A percentile compares a stretch with the other conserved stretches of the same genome.
Evolutionary conservation across 495 filamentous ascomycete genomes (phyloP).

Genomic region (Aspergillus indologenus): DNA sequence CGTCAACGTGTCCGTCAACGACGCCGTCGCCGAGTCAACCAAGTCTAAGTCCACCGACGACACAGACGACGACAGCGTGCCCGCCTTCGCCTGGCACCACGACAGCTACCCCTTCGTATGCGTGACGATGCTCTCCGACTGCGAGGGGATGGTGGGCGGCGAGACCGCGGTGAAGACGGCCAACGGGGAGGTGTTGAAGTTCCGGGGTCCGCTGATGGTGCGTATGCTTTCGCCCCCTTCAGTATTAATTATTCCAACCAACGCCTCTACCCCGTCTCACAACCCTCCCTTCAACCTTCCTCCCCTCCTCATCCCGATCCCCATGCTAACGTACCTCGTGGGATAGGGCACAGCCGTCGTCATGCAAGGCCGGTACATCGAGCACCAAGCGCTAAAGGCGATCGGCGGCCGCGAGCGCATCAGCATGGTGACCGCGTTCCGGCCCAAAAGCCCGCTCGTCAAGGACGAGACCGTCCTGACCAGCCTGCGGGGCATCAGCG

Average conservation of each 20-base stretch:
- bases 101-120: constrained; percentile 78
- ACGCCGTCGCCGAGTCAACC: constrained; percentile 42
- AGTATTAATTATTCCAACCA: no score
- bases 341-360: constrained; percentile 66
- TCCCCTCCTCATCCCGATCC: no score
- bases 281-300: no score
- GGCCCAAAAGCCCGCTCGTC: constrained; percentile 53
- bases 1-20: constrained; percentile 64
- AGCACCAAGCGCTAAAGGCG: constrained; percentile 63
- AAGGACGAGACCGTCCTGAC: constrained; percentile 63
- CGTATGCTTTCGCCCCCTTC: constrained; percentile 17
- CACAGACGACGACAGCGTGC: constrained; percentile 32
- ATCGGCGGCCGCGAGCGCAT: constrained; percentile 64
- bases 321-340: no score
- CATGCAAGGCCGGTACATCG: constrained; percentile 69
- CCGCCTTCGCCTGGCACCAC: constrained; percentile 67
- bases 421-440: constrained; percentile 70
- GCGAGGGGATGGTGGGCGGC: constrained; percentile 66
- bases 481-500: constrained; percentile 60
- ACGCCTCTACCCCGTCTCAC: no score
- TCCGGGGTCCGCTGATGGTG: constrained; percentile 66
- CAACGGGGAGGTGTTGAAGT: constrained; percentile 60
- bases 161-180: constrained; percentile 65
- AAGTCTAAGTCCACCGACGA: constrained; percentile 28
- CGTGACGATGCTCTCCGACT: constrained; percentile 73